phyloP scores from a whole-genome alignment of 1,284 basidiomycete species.

The Tremellales sp. region DNA sequence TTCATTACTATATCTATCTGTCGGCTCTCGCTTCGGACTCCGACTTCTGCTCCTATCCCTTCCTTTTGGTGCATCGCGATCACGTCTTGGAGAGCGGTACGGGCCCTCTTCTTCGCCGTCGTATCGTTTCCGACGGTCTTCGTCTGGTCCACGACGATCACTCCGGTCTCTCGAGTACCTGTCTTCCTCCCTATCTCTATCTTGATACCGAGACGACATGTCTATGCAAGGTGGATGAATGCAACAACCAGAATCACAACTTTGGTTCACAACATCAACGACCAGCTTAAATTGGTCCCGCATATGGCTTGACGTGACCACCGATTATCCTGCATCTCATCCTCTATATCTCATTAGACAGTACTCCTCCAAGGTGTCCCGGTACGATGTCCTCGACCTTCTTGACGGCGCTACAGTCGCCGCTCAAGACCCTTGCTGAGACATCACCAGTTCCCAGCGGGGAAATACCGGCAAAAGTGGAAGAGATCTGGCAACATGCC shows the following conservation, averaged over 20 bases:
- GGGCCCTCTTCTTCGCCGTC: slow-evolving; percentile 32
- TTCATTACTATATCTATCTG: slow-evolving; percentile 14
- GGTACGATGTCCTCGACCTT: slow-evolving; percentile 12
- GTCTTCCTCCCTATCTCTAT: background rate
- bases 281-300: too few species aligned
- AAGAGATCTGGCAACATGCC: slow-evolving; percentile 11
- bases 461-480: slow-evolving; percentile 6
- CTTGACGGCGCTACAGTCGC: slow-evolving; percentile 10
- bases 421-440: slow-evolving; percentile 2
- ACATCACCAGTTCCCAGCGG: slow-evolving; percentile 7
- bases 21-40: slow-evolving; percentile 9
- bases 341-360: too few species aligned
- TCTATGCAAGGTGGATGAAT: too few species aligned
- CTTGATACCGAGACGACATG: background rate
- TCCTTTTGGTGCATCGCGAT: background rate
- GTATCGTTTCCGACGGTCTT: slow-evolving; percentile 45
- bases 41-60: slow-evolving; percentile 10
- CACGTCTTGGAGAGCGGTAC: background rate
- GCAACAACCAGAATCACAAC: too few species aligned
- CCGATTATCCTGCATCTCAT: too few species aligned
- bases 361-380: too few species aligned
- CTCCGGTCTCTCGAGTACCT: slow-evolving; percentile 2
- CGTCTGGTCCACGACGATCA: slow-evolving; percentile 42
- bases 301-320: too few species aligned
- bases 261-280: too few species aligned